Base-by-base conservation (phyloP, 2,329 filamentous ascomycete genomes). In the Dendrostoma leiphaemia region DNA sequence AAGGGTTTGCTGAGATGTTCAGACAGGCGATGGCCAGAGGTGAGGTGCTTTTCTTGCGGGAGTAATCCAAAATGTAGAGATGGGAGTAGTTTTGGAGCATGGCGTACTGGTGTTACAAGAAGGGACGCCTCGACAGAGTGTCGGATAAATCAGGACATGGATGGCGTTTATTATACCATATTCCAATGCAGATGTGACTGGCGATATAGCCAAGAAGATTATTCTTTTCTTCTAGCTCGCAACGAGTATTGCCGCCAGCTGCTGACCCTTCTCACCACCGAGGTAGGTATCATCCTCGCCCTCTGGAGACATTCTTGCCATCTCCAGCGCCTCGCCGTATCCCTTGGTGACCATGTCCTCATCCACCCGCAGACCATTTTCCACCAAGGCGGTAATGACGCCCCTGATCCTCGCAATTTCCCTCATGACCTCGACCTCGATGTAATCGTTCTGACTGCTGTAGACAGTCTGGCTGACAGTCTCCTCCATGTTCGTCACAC, bases 381-480 rank as follows among this genome's bases (percentile, higher is more conserved):
- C 88, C 2, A 96, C 89, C 56, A 99, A 74, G 1, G 91, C 88
- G 54, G 85, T 82, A 53, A 99, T 88, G 53, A 94, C 89, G 21
- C 90, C 89, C 32, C 88, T 81, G 43, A 97, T 79, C 56, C 92
- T 80, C 15, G 90, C 86, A 71, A 99, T 97, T 77, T 97, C 94
- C 59, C 86, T 83, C 77, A 94, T 85, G 15, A 91, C 93, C 47
- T 84, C 83, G 2, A 84, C 75, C 21, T 83, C 76, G 59, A 99
- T 91, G 53, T 84, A 80, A 68, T 97, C 93, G 68, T 99, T 99
- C 74, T 97, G 91, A 67, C 90, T 95, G 52, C 90, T 94, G 73
- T 99, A 99, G 63, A 96, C 91, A 51, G 87, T 89, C 64, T 85
- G 85, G 59, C 86, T 91, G 19, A 94, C 88, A 62, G 79, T 85